Base-by-base conservation (phyloP, 805 yeast species). In the Komagataella ulmi region DNA sequence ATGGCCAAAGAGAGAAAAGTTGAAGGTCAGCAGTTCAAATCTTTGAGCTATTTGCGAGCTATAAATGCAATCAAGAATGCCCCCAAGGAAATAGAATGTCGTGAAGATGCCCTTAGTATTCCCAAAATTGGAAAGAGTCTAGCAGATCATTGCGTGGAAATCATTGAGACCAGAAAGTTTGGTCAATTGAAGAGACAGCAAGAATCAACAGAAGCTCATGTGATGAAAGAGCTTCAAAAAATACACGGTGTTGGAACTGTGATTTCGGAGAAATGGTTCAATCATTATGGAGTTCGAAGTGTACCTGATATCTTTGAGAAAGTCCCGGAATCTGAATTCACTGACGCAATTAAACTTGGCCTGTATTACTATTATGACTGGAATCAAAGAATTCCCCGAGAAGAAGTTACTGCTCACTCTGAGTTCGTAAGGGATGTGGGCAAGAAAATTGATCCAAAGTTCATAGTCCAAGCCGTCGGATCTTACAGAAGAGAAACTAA, bases 211-310 rank as follows among this genome's bases (percentile, higher is more conserved):
- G 53, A 59, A 14, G 50, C 61, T 12, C 52, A 57, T 12, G 55
- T 63, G 3, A 50, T 74, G 40, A 58, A 60, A 18, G 51, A 59
- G 46, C 69, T 79, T 47, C 61, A 65, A 45, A 64, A 68, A 1
- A 69, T 79, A 3, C 69, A 73, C 56, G 81, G 82, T 0, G 79
- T 79, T 7, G 83, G 83, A 0, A 63, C 68, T 3, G 57, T 51
- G 6, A 60, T 63, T 3, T 77, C 82, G 0, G 55, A 60, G 23
- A 58, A 63, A 49, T 71, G 79, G 69, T 30, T 30, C 40, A 30
- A 30, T 10, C 40, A 30, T 14, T 66, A 69, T 48, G 54, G 63
- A 5, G 57, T 59, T 24, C 57, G 71, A 14, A 64, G 72, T 0
- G 53, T 72, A 12, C 70, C 73, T 1, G 79, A 74, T 46, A 60